Evolutionary conservation across 768 basidiomycete genomes (phyloP).

Genomic region (Trametes villosa): DNA sequence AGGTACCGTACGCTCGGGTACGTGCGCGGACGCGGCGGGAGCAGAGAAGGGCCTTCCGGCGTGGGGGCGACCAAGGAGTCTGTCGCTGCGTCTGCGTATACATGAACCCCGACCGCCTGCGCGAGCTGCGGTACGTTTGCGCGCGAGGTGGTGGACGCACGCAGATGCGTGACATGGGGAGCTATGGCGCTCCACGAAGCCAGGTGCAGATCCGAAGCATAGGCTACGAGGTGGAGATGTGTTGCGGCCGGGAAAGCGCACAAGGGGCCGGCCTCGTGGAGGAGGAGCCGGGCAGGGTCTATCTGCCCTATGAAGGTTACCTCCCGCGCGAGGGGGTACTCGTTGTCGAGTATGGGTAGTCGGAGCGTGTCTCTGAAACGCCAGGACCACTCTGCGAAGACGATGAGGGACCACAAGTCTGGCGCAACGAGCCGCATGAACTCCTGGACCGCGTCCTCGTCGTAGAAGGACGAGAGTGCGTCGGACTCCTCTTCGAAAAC

Average conservation of each 20-base stretch:
- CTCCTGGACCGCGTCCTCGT: background rate
- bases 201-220: background rate
- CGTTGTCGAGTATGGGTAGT: background rate
- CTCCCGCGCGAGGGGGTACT: background rate
- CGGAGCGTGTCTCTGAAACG: background rate
- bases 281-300: background rate
- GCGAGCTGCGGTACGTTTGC: background rate
- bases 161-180: background rate
- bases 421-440: background rate
- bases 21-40: background rate
- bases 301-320: background rate
- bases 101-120: background rate
- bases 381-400: background rate
- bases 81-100: too few relatives aligned
- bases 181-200: background rate
- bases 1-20: background rate
- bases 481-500: background rate
- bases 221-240: background rate
- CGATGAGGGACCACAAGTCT: background rate
- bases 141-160: background rate
- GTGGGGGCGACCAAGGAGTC: background rate
- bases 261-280: background rate
- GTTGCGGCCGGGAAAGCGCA: background rate
- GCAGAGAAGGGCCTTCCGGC: background rate
- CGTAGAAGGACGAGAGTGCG: background rate